Conservation (phyloP, 495 filamentous ascomycete genomes). For the Aspergillus homomorphus region DNA sequence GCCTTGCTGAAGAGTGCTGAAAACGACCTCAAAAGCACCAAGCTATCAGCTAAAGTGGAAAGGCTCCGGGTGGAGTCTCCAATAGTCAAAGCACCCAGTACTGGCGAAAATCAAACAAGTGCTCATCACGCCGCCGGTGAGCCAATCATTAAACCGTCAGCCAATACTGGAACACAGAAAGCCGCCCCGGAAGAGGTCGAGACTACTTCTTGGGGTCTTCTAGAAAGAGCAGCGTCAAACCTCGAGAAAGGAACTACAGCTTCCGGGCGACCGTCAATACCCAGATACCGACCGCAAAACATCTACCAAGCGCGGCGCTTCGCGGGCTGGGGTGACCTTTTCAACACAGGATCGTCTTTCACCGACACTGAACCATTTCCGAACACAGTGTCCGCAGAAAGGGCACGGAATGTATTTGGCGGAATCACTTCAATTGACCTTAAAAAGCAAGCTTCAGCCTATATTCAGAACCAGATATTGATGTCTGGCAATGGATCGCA, state of each 20-base stretch:
- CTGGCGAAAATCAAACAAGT: neutral
- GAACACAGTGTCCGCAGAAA: neutral
- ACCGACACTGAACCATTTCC: neutral
- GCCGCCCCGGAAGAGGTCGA: neutral
- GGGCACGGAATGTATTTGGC: neutral
- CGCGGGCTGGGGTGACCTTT: neutral
- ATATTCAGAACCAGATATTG: neutral
- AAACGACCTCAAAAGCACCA: neutral
- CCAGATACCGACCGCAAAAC: neutral
- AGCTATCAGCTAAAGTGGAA: no score
- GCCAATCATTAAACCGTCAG: neutral
- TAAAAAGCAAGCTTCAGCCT: neutral
- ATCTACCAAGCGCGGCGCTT: neutral
- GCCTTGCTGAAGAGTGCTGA: constrained; percentile 2
- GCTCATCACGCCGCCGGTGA: neutral
- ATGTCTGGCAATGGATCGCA: neutral
- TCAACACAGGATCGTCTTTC: neutral
- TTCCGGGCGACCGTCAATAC: neutral
- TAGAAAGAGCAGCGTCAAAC: neutral
- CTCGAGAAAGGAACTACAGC: neutral
- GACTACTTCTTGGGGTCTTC: neutral
- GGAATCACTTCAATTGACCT: neutral
- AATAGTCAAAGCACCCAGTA: neutral
- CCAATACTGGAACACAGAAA: neutral
- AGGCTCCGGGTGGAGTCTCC: neutral